Base-by-base conservation (phyloP, 2,329 filamentous ascomycete species). In the Helminthosporium solani region DNA sequence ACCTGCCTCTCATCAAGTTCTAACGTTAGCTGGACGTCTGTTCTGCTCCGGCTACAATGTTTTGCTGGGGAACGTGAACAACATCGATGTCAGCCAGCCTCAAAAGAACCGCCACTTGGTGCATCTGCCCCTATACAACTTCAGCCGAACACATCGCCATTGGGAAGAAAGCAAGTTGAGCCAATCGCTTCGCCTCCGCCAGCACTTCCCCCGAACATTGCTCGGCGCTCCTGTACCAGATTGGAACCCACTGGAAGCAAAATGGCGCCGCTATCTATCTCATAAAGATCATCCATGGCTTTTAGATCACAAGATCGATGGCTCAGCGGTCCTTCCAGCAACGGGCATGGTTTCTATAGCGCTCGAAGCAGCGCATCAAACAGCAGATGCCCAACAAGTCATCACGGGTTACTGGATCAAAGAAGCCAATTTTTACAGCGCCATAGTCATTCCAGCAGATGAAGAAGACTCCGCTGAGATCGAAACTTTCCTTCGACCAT, bases 181-280 rank as follows among this genome's bases (percentile, higher is more conserved):
- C 21, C 19, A 16, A 23, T 18, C 20, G 11, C 23, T 18, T 18
- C 20, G 36, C 14, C 36, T 39, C 23, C 36, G 36, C 16, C 7
- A 36, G 21, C 16, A 36, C 16, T 25, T 25, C 39, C 15, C 12
- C 28, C 30, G 27, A 36, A 19, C 41, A 16, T 23, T 54, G 2
- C 38, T 54, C 12, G 51, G 58, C 25, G 42, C 63, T 2, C 42
- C 30, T 7, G 38, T 35, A 2, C 21, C 16, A 5, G 47, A 63
- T 64, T 27, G 62, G 66, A 50, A 65, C 3, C 54, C 52, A 2
- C 31, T 57, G 6, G 54, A 63, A 21, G 15, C 44, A 8, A 30
- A 33, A 33, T 47, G 44, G 44, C 38, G 39, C 9, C 23, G 31
- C 31, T 25, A 38, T 20, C 15, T 64, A 11, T 61, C 64, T 31